Conservation (phyloP, 371 early-diverging fungal species). For the Entomophthora muscae region DNA sequence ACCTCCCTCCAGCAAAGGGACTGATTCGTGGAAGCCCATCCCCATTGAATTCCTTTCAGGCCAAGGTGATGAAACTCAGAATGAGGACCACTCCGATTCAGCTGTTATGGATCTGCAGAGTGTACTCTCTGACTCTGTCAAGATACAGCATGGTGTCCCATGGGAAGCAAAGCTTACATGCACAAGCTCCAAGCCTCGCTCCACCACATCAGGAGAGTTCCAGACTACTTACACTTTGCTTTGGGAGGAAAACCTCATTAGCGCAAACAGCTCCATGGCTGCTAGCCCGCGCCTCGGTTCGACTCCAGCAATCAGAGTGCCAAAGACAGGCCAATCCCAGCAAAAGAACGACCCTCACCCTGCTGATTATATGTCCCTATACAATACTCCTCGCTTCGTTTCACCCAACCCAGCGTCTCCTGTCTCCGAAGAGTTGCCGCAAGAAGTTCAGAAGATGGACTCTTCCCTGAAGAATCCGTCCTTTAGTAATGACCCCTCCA, state of each 20-base stretch:
- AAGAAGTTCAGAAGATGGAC: not conserved
- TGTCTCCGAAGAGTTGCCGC: not conserved
- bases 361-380: no score
- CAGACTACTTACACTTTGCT: not conserved
- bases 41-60: not conserved
- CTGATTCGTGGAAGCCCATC: not conserved
- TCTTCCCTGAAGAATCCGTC: not conserved
- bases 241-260: not conserved
- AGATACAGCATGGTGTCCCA: not conserved
- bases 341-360: no score
- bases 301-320: no score
- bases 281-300: no score
- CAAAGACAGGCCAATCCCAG: no score
- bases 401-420: not conserved
- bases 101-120: not conserved
- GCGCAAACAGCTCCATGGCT: no score
- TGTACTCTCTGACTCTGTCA: not conserved
- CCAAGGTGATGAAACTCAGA: not conserved
- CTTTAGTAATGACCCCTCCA: not conserved
- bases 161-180: not conserved
- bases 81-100: not conserved
- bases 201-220: not conserved
- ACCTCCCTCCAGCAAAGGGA: not conserved
- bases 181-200: not conserved
- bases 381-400: no score